Evolutionary conservation across 441 rosid genomes (phyloP).

Genomic region (Croton laevigatus): DNA sequence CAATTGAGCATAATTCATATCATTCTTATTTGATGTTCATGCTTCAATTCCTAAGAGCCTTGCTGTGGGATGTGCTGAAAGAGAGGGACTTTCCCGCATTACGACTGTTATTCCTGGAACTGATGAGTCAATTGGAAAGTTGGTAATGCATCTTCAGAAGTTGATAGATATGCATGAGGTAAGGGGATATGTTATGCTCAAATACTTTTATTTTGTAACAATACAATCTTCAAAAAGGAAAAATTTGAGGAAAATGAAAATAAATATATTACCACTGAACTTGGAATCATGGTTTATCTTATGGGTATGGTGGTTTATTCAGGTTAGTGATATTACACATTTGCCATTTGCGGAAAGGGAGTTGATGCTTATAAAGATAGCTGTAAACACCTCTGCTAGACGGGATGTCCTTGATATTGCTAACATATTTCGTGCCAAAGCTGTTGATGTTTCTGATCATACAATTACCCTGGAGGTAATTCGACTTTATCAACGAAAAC

Average conservation of each 20-base stretch:
- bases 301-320: slow-evolving; percentile 14
- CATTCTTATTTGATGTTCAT: slow-evolving; percentile 3
- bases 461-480: slow-evolving; percentile 73
- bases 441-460: slow-evolving; percentile 75
- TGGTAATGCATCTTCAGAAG: slow-evolving; percentile 67
- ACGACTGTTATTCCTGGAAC: slow-evolving; percentile 76
- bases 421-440: slow-evolving; percentile 63
- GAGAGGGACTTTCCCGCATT: slow-evolving; percentile 65
- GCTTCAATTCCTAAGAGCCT: slow-evolving; percentile 44
- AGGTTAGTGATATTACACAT: slow-evolving; percentile 61
- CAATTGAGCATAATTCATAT: neutral
- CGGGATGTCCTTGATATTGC: slow-evolving; percentile 74
- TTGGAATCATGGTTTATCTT: neutral
- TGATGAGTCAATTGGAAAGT: slow-evolving; percentile 61
- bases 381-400: slow-evolving; percentile 59
- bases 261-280: neutral
- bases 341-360: slow-evolving; percentile 51
- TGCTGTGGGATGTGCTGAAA: slow-evolving; percentile 78
- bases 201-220: neutral
- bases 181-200: slow-evolving; percentile 15
- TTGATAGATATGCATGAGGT: slow-evolving; percentile 71
- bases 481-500: neutral
- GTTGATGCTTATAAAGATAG: slow-evolving; percentile 69
- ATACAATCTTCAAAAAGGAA: neutral
- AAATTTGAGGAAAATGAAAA: neutral